phyloP scores from a whole-genome alignment of 768 basidiomycete species.

The Serendipita indica region DNA sequence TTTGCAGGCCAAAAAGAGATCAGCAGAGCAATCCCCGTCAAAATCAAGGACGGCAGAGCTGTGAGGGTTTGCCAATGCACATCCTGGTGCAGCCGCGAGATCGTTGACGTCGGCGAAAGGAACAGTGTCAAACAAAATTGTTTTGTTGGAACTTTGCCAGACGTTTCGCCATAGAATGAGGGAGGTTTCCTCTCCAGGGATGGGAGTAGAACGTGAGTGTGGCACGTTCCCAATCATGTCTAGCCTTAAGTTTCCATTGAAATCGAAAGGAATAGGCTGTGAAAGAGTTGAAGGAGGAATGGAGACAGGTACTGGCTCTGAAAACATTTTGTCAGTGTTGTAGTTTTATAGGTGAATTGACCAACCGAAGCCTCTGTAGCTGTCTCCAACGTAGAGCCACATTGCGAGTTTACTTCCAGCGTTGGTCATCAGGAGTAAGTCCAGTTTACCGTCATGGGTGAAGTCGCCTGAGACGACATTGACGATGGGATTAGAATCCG shows the following conservation, averaged over 20 bases:
- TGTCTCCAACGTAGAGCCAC: constrained; percentile 50
- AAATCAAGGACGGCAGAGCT: constrained; percentile 90
- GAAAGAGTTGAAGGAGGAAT: constrained; percentile 50
- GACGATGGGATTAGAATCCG: constrained; percentile 30
- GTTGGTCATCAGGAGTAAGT: constrained; percentile 76
- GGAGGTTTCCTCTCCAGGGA: constrained; percentile 20
- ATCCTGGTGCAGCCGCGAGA: constrained; percentile 29
- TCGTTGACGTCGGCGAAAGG: neutral
- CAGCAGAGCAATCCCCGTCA: constrained; percentile 94
- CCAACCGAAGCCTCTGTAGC: constrained; percentile 53
- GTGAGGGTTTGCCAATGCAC: constrained; percentile 74
- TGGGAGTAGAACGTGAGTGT: constrained; percentile 23
- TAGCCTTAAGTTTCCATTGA: constrained; percentile 77
- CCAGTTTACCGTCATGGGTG: constrained; percentile 80
- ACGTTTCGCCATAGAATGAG: constrained; percentile 70
- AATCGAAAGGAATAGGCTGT: constrained; percentile 78
- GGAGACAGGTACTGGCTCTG: constrained; percentile 13
- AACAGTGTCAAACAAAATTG: constrained; percentile 5
- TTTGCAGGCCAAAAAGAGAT: constrained; percentile 80
- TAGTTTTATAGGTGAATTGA: neutral
- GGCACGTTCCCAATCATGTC: constrained; percentile 64
- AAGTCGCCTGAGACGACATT: constrained; percentile 92
- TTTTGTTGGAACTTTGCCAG: constrained; percentile 34
- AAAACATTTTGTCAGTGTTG: constrained; percentile 29
- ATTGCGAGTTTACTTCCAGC: constrained; percentile 44